Percentiles rank a stretch among this genome's conserved stretches.
phyloP scores from a whole-genome alignment of 2,329 filamentous ascomycete species.

The Periconia digitata region DNA sequence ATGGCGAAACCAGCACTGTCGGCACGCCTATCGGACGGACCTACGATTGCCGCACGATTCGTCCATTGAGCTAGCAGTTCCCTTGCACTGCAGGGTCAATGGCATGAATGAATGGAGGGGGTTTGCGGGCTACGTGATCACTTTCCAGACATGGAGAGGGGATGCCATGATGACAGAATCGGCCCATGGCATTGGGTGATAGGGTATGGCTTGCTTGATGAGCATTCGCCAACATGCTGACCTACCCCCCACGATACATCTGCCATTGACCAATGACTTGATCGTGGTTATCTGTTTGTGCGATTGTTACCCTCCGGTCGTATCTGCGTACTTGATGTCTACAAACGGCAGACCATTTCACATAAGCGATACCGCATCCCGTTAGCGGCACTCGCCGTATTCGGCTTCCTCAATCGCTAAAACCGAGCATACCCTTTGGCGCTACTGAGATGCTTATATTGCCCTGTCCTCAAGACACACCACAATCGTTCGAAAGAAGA shows the following conservation, averaged over 20 bases:
- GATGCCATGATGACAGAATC: too few relatives aligned
- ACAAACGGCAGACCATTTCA: not conserved
- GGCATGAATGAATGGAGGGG: not conserved
- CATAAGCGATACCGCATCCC: not conserved
- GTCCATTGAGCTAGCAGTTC: not conserved
- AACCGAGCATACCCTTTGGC: not conserved
- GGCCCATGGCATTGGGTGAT: not conserved
- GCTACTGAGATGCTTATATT: not conserved
- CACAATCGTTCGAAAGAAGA: not conserved
- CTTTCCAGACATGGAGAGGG: not conserved
- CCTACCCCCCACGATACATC: too few relatives aligned
- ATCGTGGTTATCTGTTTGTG: not conserved
- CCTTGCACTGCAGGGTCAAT: not conserved
- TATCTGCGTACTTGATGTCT: not conserved
- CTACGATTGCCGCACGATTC: not conserved
- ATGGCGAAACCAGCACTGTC: not conserved
- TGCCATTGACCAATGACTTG: not conserved
- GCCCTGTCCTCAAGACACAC: not conserved
- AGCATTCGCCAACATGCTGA: not conserved
- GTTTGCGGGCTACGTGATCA: not conserved
- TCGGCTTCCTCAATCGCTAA: not conserved
- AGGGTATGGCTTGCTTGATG: not conserved
- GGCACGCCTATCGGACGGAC: not conserved
- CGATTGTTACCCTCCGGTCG: not conserved
- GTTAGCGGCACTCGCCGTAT: not conserved